Evolutionary conservation across 2,329 filamentous ascomycete genomes (phyloP), one percentile per base, ranked within the genome.

Genomic region (Scytalidium lignicola): DNA sequence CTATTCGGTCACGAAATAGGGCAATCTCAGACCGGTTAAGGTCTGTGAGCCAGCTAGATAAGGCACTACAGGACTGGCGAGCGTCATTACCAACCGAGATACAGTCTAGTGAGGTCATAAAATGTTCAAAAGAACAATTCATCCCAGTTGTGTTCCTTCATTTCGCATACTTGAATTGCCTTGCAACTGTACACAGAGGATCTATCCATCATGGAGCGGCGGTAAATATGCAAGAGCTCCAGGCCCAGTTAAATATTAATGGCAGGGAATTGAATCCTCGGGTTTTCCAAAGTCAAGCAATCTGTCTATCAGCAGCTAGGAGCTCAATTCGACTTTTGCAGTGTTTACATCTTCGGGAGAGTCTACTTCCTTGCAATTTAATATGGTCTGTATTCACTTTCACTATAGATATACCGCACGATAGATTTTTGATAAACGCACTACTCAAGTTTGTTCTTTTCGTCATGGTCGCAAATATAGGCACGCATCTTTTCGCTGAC

Each of bases 91-190:
- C 49, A 2, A 13, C 44, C 10, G 41, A 49, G 28, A 51, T 51
- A 23, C 41, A 47, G 20, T 47, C 49, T 1, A 47, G 44, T 17
- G 26, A 41, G 13, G 40, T 28, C 15, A 49, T 51, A 12, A 37
- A 41, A n/a, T 51, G 49, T 29, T 44, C 41, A 19, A 26, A n/a
- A n/a, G 47, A 51, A 22, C 41, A 44, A 18, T 44, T 51, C 19
- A 49, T 49, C 15, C 41, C 41, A 8, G 47, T 51, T 20, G 29
- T 51, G 20, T 44, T 51, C 17, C 43, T 51, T n/a, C 49, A 51
- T 32, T 51, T 51, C 45, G 26, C 32, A 42, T 51, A 51, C 44
- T 41, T 44, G 32, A 49, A 49, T 19, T 49, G 41, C 23, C 22
- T 51, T 18, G 26, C 43, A 17, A 43, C 49, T 15, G 39, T 51